Evolutionary conservation across 805 yeast genomes (phyloP).

Genomic region (Monosporozyma siamensis): DNA sequence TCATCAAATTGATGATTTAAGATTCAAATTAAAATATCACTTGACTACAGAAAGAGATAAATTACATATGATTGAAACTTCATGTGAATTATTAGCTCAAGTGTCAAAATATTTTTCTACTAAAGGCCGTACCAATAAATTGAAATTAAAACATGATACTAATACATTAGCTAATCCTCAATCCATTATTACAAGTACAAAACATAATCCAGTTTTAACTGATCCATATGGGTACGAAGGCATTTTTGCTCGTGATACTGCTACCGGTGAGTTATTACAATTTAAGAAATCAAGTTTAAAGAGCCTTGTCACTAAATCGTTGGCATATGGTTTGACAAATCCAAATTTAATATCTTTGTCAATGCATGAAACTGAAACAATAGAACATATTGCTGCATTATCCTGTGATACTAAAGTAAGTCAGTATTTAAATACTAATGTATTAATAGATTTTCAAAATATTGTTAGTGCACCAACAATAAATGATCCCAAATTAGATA

Average conservation of each 20-base stretch:
- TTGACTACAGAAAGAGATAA: constrained; percentile 48
- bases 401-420: background rate
- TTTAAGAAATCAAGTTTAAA: constrained; percentile 40
- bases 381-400: background rate
- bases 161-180: no score
- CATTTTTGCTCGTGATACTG: constrained; percentile 52
- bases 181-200: background rate
- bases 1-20: constrained; percentile 47
- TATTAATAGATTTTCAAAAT: constrained; percentile 67
- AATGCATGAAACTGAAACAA: background rate
- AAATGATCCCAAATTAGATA: constrained; percentile 53
- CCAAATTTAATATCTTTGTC: background rate
- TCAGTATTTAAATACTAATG: constrained; percentile 33
- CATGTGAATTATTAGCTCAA: constrained; percentile 44
- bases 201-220: constrained; percentile 8
- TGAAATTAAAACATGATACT: no score
- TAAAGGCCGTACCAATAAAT: constrained; percentile 31
- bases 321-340: constrained; percentile 61
- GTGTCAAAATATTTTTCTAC: constrained; percentile 52
- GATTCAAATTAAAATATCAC: constrained; percentile 42
- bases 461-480: constrained; percentile 51
- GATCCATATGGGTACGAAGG: constrained; percentile 62
- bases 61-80: constrained; percentile 39
- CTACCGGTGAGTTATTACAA: constrained; percentile 48
- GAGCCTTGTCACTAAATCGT: constrained; percentile 54